Evolutionary conservation across 768 basidiomycete species (phyloP).

Genomic region (Podaxis sp.): DNA sequence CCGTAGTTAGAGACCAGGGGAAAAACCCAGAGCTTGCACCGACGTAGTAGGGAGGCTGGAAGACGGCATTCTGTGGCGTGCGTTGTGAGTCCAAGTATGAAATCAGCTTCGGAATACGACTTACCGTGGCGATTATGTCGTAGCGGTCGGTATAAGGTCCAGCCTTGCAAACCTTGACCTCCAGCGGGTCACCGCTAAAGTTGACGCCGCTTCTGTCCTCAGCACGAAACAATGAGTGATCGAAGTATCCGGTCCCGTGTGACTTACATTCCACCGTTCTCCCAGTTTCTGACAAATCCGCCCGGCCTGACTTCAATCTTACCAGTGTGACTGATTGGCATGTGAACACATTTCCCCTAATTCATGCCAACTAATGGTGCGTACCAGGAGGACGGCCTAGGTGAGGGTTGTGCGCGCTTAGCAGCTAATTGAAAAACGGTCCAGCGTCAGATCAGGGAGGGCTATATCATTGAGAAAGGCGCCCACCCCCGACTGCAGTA

Average conservation of each 20-base stretch:
- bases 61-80: slow-evolving; percentile 32
- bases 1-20: slow-evolving; percentile 11
- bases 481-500: neutral
- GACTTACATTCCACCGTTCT: slow-evolving; percentile 22
- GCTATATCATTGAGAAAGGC: neutral
- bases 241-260: neutral
- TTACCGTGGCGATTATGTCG: slow-evolving; percentile 33
- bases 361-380: neutral
- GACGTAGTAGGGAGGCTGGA: slow-evolving; percentile 32
- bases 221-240: neutral
- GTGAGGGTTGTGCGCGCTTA: neutral
- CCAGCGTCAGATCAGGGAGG: neutral
- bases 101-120: slow-evolving; percentile 9
- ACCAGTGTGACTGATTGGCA: slow-evolving; percentile 25
- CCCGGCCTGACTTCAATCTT: slow-evolving; percentile 31
- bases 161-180: slow-evolving; percentile 26
- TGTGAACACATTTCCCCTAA: neutral
- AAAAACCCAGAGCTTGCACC: slow-evolving; percentile 25
- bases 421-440: neutral
- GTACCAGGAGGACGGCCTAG: slow-evolving; percentile 17
- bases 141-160: slow-evolving; percentile 19
- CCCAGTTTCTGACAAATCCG: slow-evolving; percentile 29
- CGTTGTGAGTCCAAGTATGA: neutral
- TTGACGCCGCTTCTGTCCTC: slow-evolving; percentile 30
- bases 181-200: slow-evolving; percentile 25